phyloP scores from a whole-genome alignment of 768 basidiomycete species.

The Goffeauzyma gilvescens region DNA sequence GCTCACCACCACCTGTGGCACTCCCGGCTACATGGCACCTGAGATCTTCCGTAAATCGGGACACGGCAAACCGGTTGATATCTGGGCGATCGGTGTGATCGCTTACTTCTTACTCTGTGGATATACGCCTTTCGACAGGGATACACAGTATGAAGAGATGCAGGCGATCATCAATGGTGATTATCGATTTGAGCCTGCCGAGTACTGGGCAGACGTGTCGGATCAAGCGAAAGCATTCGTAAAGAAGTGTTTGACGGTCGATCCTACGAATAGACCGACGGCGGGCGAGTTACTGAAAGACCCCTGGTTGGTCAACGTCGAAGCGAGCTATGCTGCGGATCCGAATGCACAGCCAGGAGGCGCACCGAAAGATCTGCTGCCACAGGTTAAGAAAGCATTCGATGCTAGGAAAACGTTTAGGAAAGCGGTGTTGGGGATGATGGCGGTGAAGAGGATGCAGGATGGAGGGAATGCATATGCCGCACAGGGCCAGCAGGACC shows the following conservation, averaged over 20 bases:
- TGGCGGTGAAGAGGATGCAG: constrained; percentile 60
- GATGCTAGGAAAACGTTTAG: constrained; percentile 69
- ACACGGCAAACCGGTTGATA: constrained; percentile 81
- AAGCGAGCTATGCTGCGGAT: constrained; percentile 38
- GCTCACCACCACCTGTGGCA: constrained; percentile 83
- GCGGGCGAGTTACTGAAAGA: constrained; percentile 56
- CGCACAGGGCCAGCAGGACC: constrained; percentile 34
- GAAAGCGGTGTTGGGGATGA: constrained; percentile 68
- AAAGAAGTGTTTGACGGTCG: constrained; percentile 57
- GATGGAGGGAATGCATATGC: constrained; percentile 14
- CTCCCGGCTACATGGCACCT: constrained; percentile 66
- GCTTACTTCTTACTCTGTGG: constrained; percentile 84
- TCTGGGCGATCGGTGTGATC: constrained; percentile 98
- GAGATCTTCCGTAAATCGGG: constrained; percentile 94
- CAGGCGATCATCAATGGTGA: constrained; percentile 84
- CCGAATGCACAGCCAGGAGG: constrained; percentile 51
- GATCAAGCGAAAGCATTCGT: constrained; percentile 60
- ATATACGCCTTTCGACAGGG: constrained; percentile 89
- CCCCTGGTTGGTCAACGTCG: constrained; percentile 46
- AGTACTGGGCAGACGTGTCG: constrained; percentile 36
- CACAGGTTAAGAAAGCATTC: constrained; percentile 73
- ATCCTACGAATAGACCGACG: constrained; percentile 61
- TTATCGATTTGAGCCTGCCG: constrained; percentile 69
- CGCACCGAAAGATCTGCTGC: constrained; percentile 57
- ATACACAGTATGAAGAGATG: constrained; percentile 61